These are phyloP conservation scores for Colletotrichum sp. DNA, from an alignment of 2,329 filamentous ascomycete genomes.

Conservation along the genomic window DNA sequence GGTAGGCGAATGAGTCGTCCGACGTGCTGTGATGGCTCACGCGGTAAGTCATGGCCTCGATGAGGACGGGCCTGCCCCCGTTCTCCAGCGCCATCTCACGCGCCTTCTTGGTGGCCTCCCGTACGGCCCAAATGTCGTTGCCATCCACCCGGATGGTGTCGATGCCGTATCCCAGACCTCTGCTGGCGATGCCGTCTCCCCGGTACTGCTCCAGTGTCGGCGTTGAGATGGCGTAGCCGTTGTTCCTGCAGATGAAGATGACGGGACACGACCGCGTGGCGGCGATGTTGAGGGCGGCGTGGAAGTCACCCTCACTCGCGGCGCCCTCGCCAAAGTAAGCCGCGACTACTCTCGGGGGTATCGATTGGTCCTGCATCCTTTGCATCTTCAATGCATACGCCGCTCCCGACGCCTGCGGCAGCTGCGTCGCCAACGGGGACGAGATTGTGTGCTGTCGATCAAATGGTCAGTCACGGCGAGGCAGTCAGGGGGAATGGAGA, in stretches of 20 bases:
- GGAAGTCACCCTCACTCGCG: slow-evolving; percentile 90
- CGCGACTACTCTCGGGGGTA: slow-evolving; percentile 71
- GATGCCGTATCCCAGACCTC: slow-evolving; percentile 91
- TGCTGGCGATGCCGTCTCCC: slow-evolving; percentile 87
- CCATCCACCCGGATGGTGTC: slow-evolving; percentile 91
- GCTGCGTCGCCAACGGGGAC: slow-evolving; percentile 85
- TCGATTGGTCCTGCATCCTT: slow-evolving; percentile 71
- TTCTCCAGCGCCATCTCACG: slow-evolving; percentile 78
- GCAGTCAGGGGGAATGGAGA: not conserved
- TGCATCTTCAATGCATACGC: slow-evolving; percentile 89
- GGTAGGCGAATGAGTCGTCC: slow-evolving; percentile 96
- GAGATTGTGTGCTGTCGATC: slow-evolving; percentile 74
- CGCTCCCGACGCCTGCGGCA: slow-evolving; percentile 86
- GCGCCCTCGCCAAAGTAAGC: slow-evolving; percentile 94
- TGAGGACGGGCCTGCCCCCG: slow-evolving; percentile 82
- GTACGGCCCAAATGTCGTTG: slow-evolving; percentile 92
- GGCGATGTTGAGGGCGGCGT: slow-evolving; percentile 89
- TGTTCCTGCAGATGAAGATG: slow-evolving; percentile 91
- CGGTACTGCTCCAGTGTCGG: slow-evolving; percentile 91
- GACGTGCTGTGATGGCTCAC: slow-evolving; percentile 97
- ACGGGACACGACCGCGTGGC: slow-evolving; percentile 88
- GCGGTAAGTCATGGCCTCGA: slow-evolving; percentile 98
- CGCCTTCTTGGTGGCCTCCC: slow-evolving; percentile 79
- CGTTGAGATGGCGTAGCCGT: slow-evolving; percentile 90
- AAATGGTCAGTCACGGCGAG: not conserved